Percentiles rank a stretch among this genome's conserved stretches.
Conservation (phyloP, 495 filamentous ascomycete species). For the Podospora anserina region DNA sequence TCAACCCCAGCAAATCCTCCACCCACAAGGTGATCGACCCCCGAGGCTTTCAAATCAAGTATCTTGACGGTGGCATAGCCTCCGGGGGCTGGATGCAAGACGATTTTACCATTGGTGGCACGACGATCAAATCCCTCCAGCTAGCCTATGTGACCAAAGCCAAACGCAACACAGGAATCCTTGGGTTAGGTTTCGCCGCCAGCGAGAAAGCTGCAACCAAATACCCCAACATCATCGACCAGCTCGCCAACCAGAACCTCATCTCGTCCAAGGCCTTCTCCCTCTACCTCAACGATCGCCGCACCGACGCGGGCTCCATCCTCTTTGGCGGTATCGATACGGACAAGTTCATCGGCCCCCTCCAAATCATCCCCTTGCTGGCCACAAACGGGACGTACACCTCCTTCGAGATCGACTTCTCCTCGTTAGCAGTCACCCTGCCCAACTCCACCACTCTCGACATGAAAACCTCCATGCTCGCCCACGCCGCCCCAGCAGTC, state of each 20-base stretch:
- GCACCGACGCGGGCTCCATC: conserved; percentile 69
- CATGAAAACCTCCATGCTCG: conserved; percentile 41
- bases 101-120: conserved; percentile 64
- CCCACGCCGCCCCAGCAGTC: conserved; percentile 51
- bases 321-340: conserved; percentile 91
- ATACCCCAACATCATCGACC: conserved; percentile 78
- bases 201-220: conserved; percentile 64
- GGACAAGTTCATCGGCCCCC: conserved; percentile 72
- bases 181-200: conserved; percentile 79
- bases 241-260: conserved; percentile 63
- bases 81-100: conserved; percentile 78
- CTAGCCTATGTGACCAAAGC: conserved; percentile 77
- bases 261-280: conserved; percentile 85
- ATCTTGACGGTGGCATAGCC: conserved; percentile 61
- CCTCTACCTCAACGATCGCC: conserved; percentile 66
- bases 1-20: conserved; percentile 60
- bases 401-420: conserved; percentile 42
- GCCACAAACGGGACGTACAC: conserved; percentile 38
- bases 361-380: conserved; percentile 67
- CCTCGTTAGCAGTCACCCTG: conserved; percentile 31
- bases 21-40: conserved; percentile 62
- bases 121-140: conserved; percentile 63
- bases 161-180: conserved; percentile 68
- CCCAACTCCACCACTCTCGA: conserved; percentile 35
- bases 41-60: conserved; percentile 72